Conservation (phyloP, 2,329 filamentous ascomycete genomes). For the Colletotrichum limetticola region DNA sequence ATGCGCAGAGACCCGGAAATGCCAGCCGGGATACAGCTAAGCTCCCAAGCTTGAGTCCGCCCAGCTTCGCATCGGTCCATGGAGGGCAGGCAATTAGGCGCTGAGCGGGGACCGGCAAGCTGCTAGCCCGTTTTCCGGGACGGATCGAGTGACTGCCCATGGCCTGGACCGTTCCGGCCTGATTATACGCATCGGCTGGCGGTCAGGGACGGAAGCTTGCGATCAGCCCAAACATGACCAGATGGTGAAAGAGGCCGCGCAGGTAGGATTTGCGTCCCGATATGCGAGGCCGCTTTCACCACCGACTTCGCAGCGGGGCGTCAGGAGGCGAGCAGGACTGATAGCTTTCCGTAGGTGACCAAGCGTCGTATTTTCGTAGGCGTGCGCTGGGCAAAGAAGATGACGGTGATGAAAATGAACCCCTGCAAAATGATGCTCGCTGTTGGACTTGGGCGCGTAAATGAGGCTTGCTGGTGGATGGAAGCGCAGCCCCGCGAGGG, state of each 20-base stretch:
- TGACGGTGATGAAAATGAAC: constrained; percentile 40
- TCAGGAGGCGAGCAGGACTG: constrained; percentile 44
- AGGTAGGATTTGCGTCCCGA: constrained; percentile 5
- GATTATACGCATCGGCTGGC: constrained; percentile 5
- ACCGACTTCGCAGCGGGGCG: constrained; percentile 44
- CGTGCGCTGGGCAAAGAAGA: constrained; percentile 27
- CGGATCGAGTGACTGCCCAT: constrained; percentile 22
- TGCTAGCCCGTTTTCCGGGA: constrained; percentile 18
- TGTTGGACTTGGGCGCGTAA: constrained; percentile 60
- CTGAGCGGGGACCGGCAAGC: neutral
- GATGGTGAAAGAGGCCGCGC: neutral
- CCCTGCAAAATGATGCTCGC: constrained; percentile 49
- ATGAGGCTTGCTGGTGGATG: constrained; percentile 59
- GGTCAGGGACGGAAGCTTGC: constrained; percentile 5
- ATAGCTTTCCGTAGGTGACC: neutral
- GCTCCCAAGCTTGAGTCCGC: neutral
- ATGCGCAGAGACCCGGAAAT: neutral
- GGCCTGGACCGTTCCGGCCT: constrained; percentile 15
- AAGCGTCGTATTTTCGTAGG: constrained; percentile 20
- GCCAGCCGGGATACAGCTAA: neutral
- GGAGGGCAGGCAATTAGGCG: constrained; percentile 13
- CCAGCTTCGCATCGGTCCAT: constrained; percentile 20
- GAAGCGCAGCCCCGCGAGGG: constrained; percentile 51
- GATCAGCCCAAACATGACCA: neutral
- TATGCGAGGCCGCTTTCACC: constrained; percentile 25